A percentile compares a stretch with the other conserved stretches of the same genome.
Conservation (phyloP, 768 basidiomycete genomes). For the Suillus spraguei region DNA sequence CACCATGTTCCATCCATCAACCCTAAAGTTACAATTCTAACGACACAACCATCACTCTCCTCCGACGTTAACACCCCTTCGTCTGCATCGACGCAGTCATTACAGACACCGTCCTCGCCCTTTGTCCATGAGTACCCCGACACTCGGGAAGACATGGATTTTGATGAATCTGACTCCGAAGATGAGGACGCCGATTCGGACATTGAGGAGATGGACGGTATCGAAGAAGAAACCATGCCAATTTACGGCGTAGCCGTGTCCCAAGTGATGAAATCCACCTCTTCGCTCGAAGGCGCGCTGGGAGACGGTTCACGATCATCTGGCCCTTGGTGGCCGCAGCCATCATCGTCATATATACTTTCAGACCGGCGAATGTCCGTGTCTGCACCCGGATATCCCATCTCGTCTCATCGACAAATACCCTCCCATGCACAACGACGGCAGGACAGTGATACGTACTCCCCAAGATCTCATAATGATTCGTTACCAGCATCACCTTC, state of each 20-base stretch:
- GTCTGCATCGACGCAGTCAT: conserved; percentile 34
- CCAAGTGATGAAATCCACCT: conserved; percentile 33
- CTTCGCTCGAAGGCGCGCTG: conserved; percentile 34
- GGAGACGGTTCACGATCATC: conserved; percentile 25
- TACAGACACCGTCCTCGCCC: conserved; percentile 33
- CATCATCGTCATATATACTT: conserved; percentile 14
- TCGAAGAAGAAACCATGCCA: conserved; percentile 25
- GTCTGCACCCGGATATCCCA: conserved; percentile 34
- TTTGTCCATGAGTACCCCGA: conserved; percentile 21
- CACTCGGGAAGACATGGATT: conserved; percentile 24
- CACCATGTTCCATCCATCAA: conserved; percentile 24
- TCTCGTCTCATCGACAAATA: conserved; percentile 23
- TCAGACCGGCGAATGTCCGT: conserved; percentile 33
- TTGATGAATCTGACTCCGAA: conserved; percentile 33
- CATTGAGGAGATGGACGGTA: conserved; percentile 36
- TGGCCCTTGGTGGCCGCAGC: conserved; percentile 12
- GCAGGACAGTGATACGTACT: conserved; percentile 22
- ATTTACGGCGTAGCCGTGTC: conserved; percentile 25
- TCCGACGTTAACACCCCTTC: conserved; percentile 35
- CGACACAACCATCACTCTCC: conserved; percentile 22
- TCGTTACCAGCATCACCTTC: conserved; percentile 12
- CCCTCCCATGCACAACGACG: conserved; percentile 17
- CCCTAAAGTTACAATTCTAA: conserved; percentile 31
- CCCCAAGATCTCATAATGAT: conserved; percentile 14
- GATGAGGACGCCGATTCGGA: conserved; percentile 36